phyloP scores from a whole-genome alignment of 2,329 filamentous ascomycete genomes.

The Calonectria hawksworthii region DNA sequence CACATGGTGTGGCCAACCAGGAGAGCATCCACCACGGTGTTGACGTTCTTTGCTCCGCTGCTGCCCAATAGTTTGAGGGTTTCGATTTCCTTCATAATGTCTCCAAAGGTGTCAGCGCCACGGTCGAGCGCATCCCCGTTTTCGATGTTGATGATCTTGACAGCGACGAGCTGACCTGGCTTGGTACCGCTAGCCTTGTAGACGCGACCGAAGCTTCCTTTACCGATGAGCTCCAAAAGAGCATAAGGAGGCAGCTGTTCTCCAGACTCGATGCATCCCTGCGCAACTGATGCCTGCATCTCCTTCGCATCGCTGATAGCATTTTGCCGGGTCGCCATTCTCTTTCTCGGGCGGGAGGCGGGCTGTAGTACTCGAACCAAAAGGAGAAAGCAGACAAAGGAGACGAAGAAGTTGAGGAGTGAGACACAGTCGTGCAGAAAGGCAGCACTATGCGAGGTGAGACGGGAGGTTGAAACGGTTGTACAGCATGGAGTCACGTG shows the following conservation, averaged over 20 bases:
- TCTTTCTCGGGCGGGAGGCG: background rate
- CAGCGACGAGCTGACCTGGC: constrained; percentile 72
- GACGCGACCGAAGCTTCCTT: constrained; percentile 80
- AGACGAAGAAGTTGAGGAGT: background rate
- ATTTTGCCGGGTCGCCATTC: constrained; percentile 63
- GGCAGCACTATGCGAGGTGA: background rate
- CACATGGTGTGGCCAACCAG: constrained; percentile 85
- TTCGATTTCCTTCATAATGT: constrained; percentile 77
- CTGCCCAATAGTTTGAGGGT: constrained; percentile 81
- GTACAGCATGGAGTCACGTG: background rate
- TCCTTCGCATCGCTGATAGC: constrained; percentile 78
- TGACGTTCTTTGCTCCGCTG: constrained; percentile 83
- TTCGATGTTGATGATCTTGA: constrained; percentile 90
- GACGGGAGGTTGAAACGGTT: background rate
- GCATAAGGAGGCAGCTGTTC: constrained; percentile 75
- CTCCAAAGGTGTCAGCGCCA: constrained; percentile 76
- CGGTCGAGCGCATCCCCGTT: constrained; percentile 78
- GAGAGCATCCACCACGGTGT: constrained; percentile 83
- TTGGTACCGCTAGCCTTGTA: constrained; percentile 72
- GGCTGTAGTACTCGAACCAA: background rate
- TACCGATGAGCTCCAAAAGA: constrained; percentile 81
- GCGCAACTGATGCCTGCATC: constrained; percentile 75
- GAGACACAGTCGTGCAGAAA: background rate
- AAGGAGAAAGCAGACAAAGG: background rate
- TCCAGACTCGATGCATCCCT: constrained; percentile 71